Evolutionary conservation across 345 rosid genomes (phyloP).

Genomic region (Populus simonii): DNA sequence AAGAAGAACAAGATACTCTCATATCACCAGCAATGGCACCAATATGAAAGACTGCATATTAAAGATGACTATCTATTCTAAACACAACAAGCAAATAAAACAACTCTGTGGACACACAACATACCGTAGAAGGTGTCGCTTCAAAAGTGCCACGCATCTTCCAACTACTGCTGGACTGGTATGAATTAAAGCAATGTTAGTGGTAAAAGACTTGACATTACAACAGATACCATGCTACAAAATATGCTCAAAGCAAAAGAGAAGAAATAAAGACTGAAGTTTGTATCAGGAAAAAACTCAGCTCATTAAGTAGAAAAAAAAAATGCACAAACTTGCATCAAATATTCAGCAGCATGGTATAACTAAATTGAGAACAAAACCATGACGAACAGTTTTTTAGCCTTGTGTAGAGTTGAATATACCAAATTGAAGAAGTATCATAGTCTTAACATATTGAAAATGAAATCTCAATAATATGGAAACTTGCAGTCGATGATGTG

Average conservation of each 20-base stretch:
- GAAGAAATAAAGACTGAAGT: neutral
- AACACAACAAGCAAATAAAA: conserved; percentile 20
- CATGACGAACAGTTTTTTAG: neutral
- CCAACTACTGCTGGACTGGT: conserved; percentile 96
- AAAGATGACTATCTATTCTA: neutral
- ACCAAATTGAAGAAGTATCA: neutral
- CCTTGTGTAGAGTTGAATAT: neutral
- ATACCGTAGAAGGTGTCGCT: conserved; percentile 83
- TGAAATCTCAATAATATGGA: neutral
- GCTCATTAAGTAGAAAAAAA: neutral
- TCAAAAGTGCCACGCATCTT: conserved; percentile 88
- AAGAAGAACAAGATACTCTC: neutral
- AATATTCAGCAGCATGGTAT: neutral
- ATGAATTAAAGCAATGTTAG: conserved; percentile 30
- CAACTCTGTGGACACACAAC: conserved; percentile 20
- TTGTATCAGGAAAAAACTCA: neutral
- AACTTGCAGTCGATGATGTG: neutral
- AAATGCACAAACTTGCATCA: neutral
- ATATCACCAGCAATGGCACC: neutral
- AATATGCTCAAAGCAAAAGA: neutral
- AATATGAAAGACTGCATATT: neutral
- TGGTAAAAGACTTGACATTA: conserved; percentile 12
- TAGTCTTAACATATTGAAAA: neutral
- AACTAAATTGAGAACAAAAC: neutral
- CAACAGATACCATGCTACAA: conserved; percentile 1